A percentile compares a stretch with the other conserved stretches of the same genome.
phyloP scores from a whole-genome alignment of 768 basidiomycete species.

The Atractiella rhizophila region DNA sequence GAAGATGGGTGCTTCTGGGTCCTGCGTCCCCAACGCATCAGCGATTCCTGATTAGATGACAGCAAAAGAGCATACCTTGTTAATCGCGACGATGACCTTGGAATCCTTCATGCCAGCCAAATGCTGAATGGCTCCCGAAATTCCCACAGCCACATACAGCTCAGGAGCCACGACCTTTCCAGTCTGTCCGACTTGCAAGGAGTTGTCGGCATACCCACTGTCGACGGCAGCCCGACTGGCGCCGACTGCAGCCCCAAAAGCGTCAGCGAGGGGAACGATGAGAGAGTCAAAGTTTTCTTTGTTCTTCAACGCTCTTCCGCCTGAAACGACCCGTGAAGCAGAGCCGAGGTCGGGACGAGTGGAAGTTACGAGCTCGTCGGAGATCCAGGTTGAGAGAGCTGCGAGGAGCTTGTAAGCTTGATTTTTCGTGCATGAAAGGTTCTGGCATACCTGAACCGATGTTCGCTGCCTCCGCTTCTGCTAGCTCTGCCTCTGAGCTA shows the following conservation, averaged over 20 bases:
- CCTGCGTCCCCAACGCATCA: conserved; percentile 27
- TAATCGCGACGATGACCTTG: conserved; percentile 90
- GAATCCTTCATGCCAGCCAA: conserved; percentile 98
- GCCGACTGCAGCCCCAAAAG: conserved; percentile 78
- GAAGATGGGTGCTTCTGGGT: conserved; percentile 94
- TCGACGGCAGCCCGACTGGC: conserved; percentile 97
- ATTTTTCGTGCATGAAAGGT: not conserved
- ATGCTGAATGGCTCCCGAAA: conserved; percentile 96
- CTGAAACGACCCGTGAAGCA: conserved; percentile 71
- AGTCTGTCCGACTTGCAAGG: conserved; percentile 94
- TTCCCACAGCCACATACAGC: conserved; percentile 84
- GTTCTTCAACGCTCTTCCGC: conserved; percentile 81
- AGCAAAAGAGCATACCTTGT: conserved; percentile 39
- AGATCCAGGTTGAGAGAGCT: conserved; percentile 19
- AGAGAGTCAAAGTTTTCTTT: conserved; percentile 71
- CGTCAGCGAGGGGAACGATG: conserved; percentile 76
- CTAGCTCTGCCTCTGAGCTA: conserved; percentile 25
- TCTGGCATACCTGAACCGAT: no score
- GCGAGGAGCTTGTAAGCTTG: not conserved
- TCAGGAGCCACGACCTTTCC: conserved; percentile 96
- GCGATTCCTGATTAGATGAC: not conserved
- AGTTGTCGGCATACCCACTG: conserved; percentile 93
- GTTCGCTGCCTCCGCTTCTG: not conserved
- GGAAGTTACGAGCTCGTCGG: conserved; percentile 48
- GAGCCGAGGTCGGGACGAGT: conserved; percentile 76